phyloP scores from a whole-genome alignment of 768 basidiomycete genomes.

The Rubroboletus pulcherrimus region DNA sequence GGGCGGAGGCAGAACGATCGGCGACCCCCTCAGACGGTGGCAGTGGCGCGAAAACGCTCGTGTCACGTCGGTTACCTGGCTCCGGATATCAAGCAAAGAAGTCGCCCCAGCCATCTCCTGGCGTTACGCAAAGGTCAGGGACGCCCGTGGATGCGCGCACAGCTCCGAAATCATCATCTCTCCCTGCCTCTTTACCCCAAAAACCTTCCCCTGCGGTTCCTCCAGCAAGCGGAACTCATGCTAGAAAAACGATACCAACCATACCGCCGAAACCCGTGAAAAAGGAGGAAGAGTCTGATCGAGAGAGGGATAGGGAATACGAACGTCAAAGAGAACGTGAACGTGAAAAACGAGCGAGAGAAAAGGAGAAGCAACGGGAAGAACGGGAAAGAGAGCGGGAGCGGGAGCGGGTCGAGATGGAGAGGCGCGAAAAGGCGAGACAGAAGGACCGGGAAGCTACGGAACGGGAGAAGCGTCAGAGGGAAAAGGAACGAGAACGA shows the following conservation, averaged over 20 bases:
- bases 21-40: slow-evolving; percentile 16
- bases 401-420: slow-evolving; percentile 14
- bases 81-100: slow-evolving; percentile 45
- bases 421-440: slow-evolving; percentile 21
- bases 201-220: slow-evolving; percentile 32
- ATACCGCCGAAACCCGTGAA: slow-evolving; percentile 19
- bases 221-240: slow-evolving; percentile 23
- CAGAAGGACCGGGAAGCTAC: slow-evolving; percentile 20
- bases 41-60: slow-evolving; percentile 17
- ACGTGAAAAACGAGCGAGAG: slow-evolving; percentile 18
- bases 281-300: slow-evolving; percentile 28
- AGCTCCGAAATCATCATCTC: slow-evolving; percentile 23
- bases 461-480: slow-evolving; percentile 26
- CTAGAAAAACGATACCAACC: slow-evolving; percentile 28
- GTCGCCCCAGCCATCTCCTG: slow-evolving; percentile 21
- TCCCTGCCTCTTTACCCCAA: slow-evolving; percentile 31
- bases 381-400: slow-evolving; percentile 20
- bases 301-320: slow-evolving; percentile 21
- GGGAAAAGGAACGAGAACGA: slow-evolving; percentile 20
- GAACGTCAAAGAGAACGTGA: slow-evolving; percentile 28
- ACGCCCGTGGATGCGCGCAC: slow-evolving; percentile 28
- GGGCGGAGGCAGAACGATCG: slow-evolving; percentile 20
- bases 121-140: slow-evolving; percentile 23
- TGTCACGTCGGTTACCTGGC: slow-evolving; percentile 40
- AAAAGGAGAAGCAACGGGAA: slow-evolving; percentile 24